A percentile compares a stretch with the other conserved stretches of the same genome.
phyloP scores from a whole-genome alignment of 345 rosid species.

The Populus simonii region DNA sequence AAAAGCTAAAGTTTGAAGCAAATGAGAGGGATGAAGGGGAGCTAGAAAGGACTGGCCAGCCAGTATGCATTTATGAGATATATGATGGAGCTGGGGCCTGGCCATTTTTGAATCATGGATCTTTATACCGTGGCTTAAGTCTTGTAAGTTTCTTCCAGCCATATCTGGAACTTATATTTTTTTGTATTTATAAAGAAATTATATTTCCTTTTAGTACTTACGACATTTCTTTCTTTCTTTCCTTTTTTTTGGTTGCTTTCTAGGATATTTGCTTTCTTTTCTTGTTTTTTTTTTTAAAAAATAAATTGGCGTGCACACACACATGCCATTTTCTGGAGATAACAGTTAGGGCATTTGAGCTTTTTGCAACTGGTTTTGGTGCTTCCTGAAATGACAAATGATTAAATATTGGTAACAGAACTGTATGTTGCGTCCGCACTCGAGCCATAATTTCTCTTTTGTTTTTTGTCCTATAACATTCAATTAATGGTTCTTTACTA shows the following conservation, averaged over 20 bases:
- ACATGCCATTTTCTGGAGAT: no score
- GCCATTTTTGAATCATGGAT: constrained; percentile 96
- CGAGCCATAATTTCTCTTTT: not conserved
- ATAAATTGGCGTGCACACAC: not conserved
- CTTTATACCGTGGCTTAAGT: constrained; percentile 88
- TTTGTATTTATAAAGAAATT: not conserved
- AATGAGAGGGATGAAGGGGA: constrained; percentile 99
- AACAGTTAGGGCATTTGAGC: not conserved
- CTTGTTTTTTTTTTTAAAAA: not conserved
- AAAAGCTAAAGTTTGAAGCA: constrained; percentile 78
- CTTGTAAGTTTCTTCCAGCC: constrained; percentile 60
- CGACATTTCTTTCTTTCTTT: not conserved
- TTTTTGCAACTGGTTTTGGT: not conserved
- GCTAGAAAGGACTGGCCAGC: constrained; percentile 95
- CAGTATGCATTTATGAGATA: constrained; percentile 89
- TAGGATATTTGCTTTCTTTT: no score
- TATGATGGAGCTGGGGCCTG: constrained; percentile 87
- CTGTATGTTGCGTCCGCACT: not conserved
- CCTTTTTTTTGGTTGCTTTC: not conserved
- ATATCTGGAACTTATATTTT: not conserved
- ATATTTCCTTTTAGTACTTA: not conserved
- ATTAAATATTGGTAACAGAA: not conserved
- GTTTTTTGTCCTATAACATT: not conserved
- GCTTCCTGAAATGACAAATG: not conserved
- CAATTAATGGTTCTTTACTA: not conserved